Percentiles rank a stretch among this genome's conserved stretches.
Conservation (phyloP, 306 rosid genomes). For the Cucurbita argyrosperma region DNA sequence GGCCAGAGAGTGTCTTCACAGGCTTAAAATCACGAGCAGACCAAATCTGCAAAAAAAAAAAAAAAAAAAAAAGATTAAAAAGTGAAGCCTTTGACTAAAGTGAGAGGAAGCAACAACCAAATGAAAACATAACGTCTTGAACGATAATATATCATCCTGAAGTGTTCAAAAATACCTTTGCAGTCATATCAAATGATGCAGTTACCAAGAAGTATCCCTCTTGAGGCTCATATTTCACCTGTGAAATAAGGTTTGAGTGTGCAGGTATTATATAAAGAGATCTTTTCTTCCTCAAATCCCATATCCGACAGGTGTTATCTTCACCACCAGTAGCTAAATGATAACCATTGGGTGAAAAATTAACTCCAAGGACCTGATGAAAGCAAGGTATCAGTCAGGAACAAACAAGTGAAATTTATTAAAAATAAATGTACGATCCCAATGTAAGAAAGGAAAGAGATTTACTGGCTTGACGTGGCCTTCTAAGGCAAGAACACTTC, state of each 20-base stretch:
- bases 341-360: conserved; percentile 82
- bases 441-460: background rate
- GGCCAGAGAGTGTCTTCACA: conserved; percentile 79
- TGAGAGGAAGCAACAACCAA: background rate
- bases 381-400: background rate
- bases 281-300: conserved; percentile 91
- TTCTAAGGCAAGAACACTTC: conserved; percentile 82
- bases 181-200: conserved; percentile 84
- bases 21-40: conserved; percentile 91
- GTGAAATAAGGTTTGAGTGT: conserved; percentile 77
- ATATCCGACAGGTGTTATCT: conserved; percentile 79
- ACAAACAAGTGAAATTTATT: background rate
- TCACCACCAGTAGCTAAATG: conserved; percentile 87
- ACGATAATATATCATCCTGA: background rate
- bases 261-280: conserved; percentile 82
- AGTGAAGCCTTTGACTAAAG: background rate
- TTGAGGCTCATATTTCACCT: conserved; percentile 86
- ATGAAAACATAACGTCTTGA: background rate
- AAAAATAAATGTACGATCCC: background rate
- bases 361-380: conserved; percentile 65
- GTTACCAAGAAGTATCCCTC: conserved; percentile 95
- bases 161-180: conserved; percentile 42
- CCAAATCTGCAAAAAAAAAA: conserved; percentile 52
- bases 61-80: no score
- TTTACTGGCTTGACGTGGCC: conserved; percentile 93